Percentiles rank a stretch among this genome's conserved stretches.
These are phyloP conservation scores for Mallotus japonicus DNA, from an alignment of 441 rosid species.

Conservation along the genomic window DNA sequence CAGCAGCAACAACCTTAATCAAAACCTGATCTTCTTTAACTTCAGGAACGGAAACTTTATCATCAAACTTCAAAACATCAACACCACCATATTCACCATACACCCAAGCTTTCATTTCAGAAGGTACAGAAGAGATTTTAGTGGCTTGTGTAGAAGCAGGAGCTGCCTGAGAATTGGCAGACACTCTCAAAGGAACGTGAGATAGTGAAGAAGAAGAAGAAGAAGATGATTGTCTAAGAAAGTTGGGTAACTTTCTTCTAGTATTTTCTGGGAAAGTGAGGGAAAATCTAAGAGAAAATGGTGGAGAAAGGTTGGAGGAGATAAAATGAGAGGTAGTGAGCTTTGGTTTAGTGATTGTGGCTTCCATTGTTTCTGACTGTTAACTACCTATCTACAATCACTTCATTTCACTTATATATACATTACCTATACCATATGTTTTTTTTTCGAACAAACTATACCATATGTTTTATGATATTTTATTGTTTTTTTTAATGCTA, in stretches of 20 bases:
- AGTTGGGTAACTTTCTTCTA: constrained; percentile 15
- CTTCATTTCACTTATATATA: constrained; percentile 32
- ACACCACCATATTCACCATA: constrained; percentile 62
- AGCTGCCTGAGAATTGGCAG: constrained; percentile 61
- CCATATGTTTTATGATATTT: too few species aligned
- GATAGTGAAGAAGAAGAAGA: constrained; percentile 16
- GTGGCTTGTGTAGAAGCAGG: constrained; percentile 38
- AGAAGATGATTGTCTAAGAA: constrained; percentile 13
- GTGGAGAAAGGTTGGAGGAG: constrained; percentile 22
- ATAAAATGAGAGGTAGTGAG: constrained; percentile 30
- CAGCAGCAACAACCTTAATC: constrained; percentile 79
- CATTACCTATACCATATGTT: not conserved
- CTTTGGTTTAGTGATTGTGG: constrained; percentile 39
- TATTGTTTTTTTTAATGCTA: too few species aligned
- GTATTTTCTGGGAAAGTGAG: constrained; percentile 26
- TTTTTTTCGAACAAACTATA: too few species aligned
- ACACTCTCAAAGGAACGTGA: constrained; percentile 36
- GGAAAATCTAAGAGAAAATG: constrained; percentile 27
- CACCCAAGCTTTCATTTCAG: constrained; percentile 80
- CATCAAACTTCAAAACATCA: constrained; percentile 71
- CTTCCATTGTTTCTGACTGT: constrained; percentile 38
- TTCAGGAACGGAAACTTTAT: constrained; percentile 63
- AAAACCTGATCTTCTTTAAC: constrained; percentile 77
- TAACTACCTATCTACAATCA: constrained; percentile 29
- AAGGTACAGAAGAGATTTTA: constrained; percentile 40